These are phyloP conservation scores for Agaricus bisporus DNA, from an alignment of 768 basidiomycete genomes.

Conservation along the genomic window DNA sequence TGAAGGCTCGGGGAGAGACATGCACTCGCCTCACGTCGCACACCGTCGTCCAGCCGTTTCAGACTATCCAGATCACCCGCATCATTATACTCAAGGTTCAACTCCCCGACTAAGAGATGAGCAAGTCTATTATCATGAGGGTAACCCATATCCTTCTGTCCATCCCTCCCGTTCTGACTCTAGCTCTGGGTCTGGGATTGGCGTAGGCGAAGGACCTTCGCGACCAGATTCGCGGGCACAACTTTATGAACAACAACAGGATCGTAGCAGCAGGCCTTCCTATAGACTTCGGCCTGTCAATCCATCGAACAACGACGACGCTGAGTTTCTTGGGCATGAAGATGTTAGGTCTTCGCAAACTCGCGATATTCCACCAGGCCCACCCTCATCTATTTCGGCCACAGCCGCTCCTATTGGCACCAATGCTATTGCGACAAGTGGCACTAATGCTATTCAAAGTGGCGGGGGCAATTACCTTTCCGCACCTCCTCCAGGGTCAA, in stretches of 20 bases:
- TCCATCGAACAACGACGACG: conserved; percentile 36
- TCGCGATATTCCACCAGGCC: conserved; percentile 14
- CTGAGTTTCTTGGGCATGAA: conserved; percentile 45
- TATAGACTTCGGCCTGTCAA: conserved; percentile 49
- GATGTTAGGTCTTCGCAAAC: conserved; percentile 35
- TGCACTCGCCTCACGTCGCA: conserved; percentile 36
- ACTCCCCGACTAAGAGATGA: conserved; percentile 29
- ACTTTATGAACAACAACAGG: conserved; percentile 46
- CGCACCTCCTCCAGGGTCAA: conserved; percentile 2
- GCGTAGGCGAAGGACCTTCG: conserved; percentile 38
- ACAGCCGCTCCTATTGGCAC: background rate
- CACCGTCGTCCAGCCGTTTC: conserved; percentile 24
- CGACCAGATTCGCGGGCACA: conserved; percentile 48
- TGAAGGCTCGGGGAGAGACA: conserved; percentile 18
- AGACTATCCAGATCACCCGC: conserved; percentile 26
- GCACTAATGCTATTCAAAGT: conserved; percentile 9
- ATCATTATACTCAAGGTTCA: conserved; percentile 3
- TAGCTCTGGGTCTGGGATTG: conserved; percentile 31
- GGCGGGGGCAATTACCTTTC: conserved; percentile 23
- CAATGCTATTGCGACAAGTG: conserved; percentile 24
- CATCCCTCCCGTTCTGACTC: conserved; percentile 51
- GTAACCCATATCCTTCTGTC: conserved; percentile 23
- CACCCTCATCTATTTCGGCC: background rate
- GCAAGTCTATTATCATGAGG: conserved; percentile 30
- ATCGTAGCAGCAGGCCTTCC: conserved; percentile 25